These are phyloP conservation scores for Nemania sp. DNA, from an alignment of 2,329 filamentous ascomycete species.

Conservation along the genomic window DNA sequence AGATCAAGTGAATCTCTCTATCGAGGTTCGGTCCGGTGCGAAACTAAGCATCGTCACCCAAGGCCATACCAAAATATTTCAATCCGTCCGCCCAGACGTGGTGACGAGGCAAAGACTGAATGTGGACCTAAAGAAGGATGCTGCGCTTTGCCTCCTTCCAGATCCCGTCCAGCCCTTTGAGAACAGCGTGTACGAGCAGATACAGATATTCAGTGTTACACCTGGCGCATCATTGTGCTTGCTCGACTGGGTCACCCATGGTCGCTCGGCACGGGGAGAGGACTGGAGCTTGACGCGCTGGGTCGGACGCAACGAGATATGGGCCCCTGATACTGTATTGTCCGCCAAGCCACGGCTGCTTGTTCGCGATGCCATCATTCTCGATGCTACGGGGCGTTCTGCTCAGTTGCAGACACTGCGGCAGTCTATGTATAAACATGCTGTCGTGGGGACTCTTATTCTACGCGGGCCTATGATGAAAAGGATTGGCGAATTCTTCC, in stretches of 20 bases:
- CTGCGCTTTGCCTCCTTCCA: constrained; percentile 70
- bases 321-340: constrained; percentile 47
- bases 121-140: constrained; percentile 53
- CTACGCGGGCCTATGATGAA: constrained; percentile 73
- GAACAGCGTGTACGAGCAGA: constrained; percentile 80
- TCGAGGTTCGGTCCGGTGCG: constrained; percentile 66
- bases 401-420: constrained; percentile 48
- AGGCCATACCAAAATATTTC: constrained; percentile 96
- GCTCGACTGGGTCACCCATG: constrained; percentile 93
- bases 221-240: constrained; percentile 70
- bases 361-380: constrained; percentile 80
- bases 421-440: constrained; percentile 72
- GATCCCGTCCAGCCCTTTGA: constrained; percentile 93
- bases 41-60: constrained; percentile 70
- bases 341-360: constrained; percentile 61
- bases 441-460: constrained; percentile 83
- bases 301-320: constrained; percentile 87
- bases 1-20: constrained; percentile 74
- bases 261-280: constrained; percentile 81
- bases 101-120: constrained; percentile 61
- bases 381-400: constrained; percentile 60
- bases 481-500: constrained; percentile 70
- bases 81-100: constrained; percentile 62
- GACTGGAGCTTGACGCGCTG: constrained; percentile 83
- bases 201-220: constrained; percentile 72